phyloP scores from a whole-genome alignment of 495 filamentous ascomycete genomes.

The Tuber microsphaerosporum region DNA sequence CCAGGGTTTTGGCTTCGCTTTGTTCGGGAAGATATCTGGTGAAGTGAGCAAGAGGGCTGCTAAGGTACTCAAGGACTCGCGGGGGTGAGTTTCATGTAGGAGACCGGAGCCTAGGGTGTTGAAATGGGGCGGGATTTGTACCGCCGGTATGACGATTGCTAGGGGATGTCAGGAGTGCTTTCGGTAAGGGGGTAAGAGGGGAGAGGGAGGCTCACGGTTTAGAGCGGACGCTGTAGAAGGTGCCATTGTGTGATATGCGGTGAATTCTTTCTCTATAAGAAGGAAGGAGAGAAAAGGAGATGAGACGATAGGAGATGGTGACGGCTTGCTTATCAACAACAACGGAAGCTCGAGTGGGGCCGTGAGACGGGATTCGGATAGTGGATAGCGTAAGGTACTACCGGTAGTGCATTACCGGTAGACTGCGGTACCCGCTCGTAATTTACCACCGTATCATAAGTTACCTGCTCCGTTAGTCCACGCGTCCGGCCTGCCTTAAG shows the following conservation, averaged over 20 bases:
- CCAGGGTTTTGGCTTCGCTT: conserved; percentile 23
- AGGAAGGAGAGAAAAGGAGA: background rate
- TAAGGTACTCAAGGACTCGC: conserved; percentile 27
- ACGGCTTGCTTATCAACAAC: background rate
- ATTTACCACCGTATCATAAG: background rate
- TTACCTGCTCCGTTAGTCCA: too few relatives aligned
- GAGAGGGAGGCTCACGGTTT: conserved; percentile 10
- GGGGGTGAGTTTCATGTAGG: conserved; percentile 17
- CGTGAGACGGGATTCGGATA: background rate
- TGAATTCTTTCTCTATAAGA: background rate
- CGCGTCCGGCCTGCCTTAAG: too few relatives aligned
- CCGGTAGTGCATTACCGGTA: too few relatives aligned
- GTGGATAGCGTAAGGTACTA: background rate
- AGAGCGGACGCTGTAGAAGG: conserved; percentile 23
- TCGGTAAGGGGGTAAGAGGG: background rate
- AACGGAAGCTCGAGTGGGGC: background rate
- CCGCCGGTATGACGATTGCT: conserved; percentile 29
- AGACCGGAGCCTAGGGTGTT: conserved; percentile 27
- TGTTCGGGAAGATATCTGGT: conserved; percentile 16
- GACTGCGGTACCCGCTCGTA: background rate
- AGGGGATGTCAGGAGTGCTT: conserved; percentile 6
- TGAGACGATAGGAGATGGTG: background rate
- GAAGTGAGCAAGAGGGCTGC: conserved; percentile 25
- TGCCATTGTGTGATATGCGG: conserved; percentile 8
- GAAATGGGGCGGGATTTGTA: conserved; percentile 21